Evolutionary conservation across 208 protist species (phyloP), one percentile per base, ranked within the genome.

Genomic region (Crithidia fasciculata): DNA sequence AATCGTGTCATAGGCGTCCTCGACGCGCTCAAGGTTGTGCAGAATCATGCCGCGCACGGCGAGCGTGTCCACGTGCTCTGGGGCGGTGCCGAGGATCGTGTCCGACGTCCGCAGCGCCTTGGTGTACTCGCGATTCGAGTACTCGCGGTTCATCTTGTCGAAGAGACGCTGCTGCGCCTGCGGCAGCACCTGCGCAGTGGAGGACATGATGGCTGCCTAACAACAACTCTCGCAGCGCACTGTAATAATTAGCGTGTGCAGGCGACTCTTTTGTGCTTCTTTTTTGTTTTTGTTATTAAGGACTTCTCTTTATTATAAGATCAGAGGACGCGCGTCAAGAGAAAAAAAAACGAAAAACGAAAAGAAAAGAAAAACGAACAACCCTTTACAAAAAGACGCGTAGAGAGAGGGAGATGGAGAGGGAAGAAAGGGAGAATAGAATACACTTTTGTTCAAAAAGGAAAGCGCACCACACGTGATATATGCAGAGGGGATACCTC

Each of bases 51-150:
- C 93, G 28, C 85, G 86, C 82, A 93, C 88, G 8, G 93, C 88
- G 41, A 97, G 57, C 8, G 89, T 95, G 68, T 97, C 93, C 6
- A 84, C 85, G 70, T 97, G 90, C 55, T 93, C 71, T 0, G 89
- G 93, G 7, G 74, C 74, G 8, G 91, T 58, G 19, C 74, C 72
- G 15, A 97, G 84, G 63, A 97, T 95, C 9, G 28, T 47, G 49
- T 95, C 89, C 15, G 90, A 89, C 3, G 87, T 86, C 64, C 89
- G 81, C 43, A 97, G 76, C 40, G 84, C 88, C 71, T 95, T 97
- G 40, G 77, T 72, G 76, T 94, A 94, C 65, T 97, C 86, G 36
- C 87, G 84, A 45, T 81, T 81, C 37, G 95, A 90, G 74, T 94
- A 91, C 66, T 94, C 84, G 28, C 82, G 83, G 19, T 86, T 85